Evolutionary conservation across 176 grass and related monocot genomes (phyloP).

Genomic region (Themeda triandra): DNA sequence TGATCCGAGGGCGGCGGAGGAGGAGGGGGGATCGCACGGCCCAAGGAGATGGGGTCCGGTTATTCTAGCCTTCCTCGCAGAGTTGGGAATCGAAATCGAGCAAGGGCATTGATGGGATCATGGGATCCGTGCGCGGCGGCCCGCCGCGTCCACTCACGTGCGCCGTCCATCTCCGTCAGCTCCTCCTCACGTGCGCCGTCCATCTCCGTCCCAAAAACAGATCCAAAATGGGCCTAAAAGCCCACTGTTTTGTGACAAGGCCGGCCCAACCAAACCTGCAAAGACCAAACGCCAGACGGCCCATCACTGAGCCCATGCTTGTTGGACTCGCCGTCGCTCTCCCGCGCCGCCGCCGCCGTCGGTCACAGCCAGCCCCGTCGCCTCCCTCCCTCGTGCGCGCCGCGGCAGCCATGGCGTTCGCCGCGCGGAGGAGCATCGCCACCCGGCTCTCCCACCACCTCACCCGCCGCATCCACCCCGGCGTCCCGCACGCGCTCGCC

Average conservation of each 20-base stretch:
- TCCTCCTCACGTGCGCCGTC: neutral
- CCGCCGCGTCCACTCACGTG: constrained; percentile 35
- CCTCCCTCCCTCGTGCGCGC: neutral
- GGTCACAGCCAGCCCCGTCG: neutral
- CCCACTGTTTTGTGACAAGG: neutral
- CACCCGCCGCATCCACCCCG: constrained; percentile 24
- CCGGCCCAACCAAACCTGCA: neutral
- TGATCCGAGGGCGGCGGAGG: constrained; percentile 43
- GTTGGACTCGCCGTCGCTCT: neutral
- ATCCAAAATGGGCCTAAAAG: neutral
- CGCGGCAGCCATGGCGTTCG: constrained; percentile 39
- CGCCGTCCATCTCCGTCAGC: neutral
- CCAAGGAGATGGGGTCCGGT: constrained; percentile 22
- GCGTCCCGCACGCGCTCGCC: neutral
- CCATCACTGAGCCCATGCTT: neutral
- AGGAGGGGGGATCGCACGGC: constrained; percentile 38
- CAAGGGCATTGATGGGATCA: constrained; percentile 42
- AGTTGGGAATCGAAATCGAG: constrained; percentile 22
- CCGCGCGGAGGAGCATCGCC: constrained; percentile 38
- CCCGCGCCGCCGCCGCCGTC: neutral
- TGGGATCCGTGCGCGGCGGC: constrained; percentile 49
- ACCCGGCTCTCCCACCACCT: constrained; percentile 22
- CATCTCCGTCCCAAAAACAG: neutral
- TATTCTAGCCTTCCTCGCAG: neutral
- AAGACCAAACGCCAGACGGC: neutral